Evolutionary conservation across 768 basidiomycete genomes (phyloP), one percentile per base, ranked within the genome.

Genomic region (Tubosaeta brunneosetosa): DNA sequence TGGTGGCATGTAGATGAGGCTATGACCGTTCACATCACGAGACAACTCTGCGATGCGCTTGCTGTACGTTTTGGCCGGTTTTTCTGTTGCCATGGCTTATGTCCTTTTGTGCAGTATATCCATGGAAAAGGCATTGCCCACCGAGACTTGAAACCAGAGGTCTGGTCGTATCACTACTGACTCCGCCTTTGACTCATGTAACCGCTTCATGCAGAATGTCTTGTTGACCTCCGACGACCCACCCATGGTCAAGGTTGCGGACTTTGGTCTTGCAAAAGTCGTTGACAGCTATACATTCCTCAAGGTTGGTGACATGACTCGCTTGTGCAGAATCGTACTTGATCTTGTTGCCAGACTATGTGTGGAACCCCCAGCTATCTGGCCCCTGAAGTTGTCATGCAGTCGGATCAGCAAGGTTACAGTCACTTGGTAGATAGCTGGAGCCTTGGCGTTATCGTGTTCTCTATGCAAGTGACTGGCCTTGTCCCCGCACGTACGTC

Each of bases 361-460:
- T 97, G 95, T 61, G 95, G 95, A 4, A 99, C 97, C 0, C 95
- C 95, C 0, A 85, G 83, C 58, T 97, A 97, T 66, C 83, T 97
- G 6, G 94, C 93, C 1, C 92, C 92, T 1, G 94, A 97, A 60
- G 91, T 99, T 31, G 88, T 97, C 45, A 73, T 72, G 55, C 85
- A 86, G 56, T 46, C 62, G 4, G 73, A 78, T 40, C 70, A 76
- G 27, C 62, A 27, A 73, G 94, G 94, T 3, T 98, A 99, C 63
- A 85, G 88, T 62, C 81, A 85, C 52, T 73, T 88, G 17, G 97
- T 98, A 46, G 97, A 99, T 65, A 92, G 91, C 56, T 99, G 94
- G 94, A 94, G 91, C 43, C 82, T 94, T 11, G 95, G 97, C 6
- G 92, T 97, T 19, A 97, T 98, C 49, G 81, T 97, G 1, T 98